A percentile compares a stretch with the other conserved stretches of the same genome.
These are phyloP conservation scores for Quercus mongolica DNA, from an alignment of 306 rosid genomes.

Conservation along the genomic window DNA sequence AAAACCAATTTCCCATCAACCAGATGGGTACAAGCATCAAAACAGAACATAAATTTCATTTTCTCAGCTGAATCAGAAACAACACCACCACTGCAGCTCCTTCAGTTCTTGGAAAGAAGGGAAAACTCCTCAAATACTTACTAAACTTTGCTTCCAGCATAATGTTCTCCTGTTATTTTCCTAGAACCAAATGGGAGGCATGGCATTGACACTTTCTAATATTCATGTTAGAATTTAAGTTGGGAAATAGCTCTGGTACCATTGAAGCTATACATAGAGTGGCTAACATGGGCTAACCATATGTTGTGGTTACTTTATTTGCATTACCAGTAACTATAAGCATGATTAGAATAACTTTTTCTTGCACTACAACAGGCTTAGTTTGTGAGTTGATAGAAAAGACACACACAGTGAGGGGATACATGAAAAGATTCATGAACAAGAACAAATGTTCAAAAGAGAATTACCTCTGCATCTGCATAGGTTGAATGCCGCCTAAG, in stretches of 20 bases:
- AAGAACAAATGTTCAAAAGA: not conserved
- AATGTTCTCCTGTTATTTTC: not conserved
- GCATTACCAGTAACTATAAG: too few species aligned
- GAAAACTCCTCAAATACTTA: not conserved
- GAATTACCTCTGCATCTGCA: conserved; percentile 88
- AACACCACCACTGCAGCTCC: not conserved
- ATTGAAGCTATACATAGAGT: too few species aligned
- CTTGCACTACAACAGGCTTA: too few species aligned
- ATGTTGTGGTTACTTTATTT: too few species aligned
- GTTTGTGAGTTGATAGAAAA: not conserved
- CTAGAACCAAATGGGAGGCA: not conserved
- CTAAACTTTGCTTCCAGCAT: not conserved
- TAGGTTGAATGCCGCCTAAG: conserved; percentile 78
- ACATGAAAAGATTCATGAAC: not conserved
- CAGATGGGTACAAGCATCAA: not conserved
- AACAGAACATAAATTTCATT: not conserved
- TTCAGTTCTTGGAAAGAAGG: not conserved
- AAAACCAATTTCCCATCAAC: not conserved
- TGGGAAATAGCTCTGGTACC: too few species aligned
- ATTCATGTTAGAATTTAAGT: not conserved
- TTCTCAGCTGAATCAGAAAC: not conserved
- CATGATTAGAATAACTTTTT: too few species aligned
- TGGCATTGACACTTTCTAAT: not conserved
- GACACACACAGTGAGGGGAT: not conserved
- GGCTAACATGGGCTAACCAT: too few species aligned